Evolutionary conservation across 805 yeast genomes (phyloP), one percentile per base, ranked within the genome.

Genomic region (Candida dendrica): DNA sequence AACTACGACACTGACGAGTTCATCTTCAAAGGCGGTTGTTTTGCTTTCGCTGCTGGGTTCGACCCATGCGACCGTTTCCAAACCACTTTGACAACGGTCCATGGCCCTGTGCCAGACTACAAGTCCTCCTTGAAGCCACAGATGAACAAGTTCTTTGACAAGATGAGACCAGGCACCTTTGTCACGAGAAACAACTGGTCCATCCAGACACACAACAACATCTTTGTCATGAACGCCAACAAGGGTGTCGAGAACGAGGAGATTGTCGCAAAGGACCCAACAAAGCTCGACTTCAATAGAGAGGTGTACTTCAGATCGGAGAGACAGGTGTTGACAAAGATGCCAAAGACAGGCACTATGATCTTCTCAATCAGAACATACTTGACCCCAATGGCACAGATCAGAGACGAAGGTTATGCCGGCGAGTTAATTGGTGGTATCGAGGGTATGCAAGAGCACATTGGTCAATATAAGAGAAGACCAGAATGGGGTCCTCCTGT

Each of bases 41-140:
- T 79, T 19, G 77, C 79, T 6, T 81, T 81, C 50, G 88, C 91
- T 1, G 77, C 82, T 1, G 91, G 91, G 2, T 84, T 84, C 58
- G 77, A 79, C 52, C 90, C 91, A 4, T 59, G 68, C 4, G 61
- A 56, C 9, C 71, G 75, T 47, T 68, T 75, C 47, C 65, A 78
- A 51, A 60, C 67, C 49, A 78, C 82, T 2, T 60, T 84, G 33
- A 74, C 84, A 0, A 63, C 57, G 37, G 74, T 84, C 45, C 95
- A 84, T 54, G 71, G 63, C 3, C 90, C 90, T 0, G 90, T 84
- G 2, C 95, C 93, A 0, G 75, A 74, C 44, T 84, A 84, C 51
- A 58, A 65, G 40, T 60, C 71, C 18, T 72, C 77, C 47, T 64
- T 84, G 36, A 71, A 75, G 55, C 50, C 68, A 6, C 74, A 84